phyloP scores from a whole-genome alignment of 805 yeast genomes.

The Candida sakaeoensis region DNA sequence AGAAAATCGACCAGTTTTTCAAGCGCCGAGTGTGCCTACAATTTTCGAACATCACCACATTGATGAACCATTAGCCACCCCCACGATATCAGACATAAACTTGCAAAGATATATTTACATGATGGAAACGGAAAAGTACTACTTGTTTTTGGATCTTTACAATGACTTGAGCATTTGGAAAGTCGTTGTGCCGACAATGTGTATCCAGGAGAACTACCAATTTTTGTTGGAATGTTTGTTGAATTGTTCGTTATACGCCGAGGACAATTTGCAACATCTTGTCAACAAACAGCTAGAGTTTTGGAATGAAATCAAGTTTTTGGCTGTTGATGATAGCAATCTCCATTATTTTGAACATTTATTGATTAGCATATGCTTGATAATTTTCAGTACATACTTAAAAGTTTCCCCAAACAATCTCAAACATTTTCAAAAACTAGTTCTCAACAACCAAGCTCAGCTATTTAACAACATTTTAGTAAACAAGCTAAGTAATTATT shows the following conservation, averaged over 20 bases:
- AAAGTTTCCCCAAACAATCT: conserved; percentile 10
- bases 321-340: conserved; percentile 9
- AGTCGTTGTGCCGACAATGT: conserved; percentile 26
- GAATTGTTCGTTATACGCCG: conserved; percentile 21
- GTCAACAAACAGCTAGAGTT: conserved; percentile 20
- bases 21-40: background rate
- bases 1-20: background rate
- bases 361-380: conserved; percentile 27
- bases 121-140: conserved; percentile 31
- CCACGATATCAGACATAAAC: conserved; percentile 9
- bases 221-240: conserved; percentile 27
- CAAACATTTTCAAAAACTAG: conserved; percentile 1
- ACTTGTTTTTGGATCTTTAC: conserved; percentile 38
- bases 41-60: too few species aligned
- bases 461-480: conserved; percentile 26
- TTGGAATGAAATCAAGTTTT: conserved; percentile 19
- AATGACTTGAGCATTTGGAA: conserved; percentile 39
- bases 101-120: conserved; percentile 13
- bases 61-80: too few species aligned
- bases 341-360: conserved; percentile 25
- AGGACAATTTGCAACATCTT: conserved; percentile 8
- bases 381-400: conserved; percentile 19
- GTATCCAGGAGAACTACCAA: conserved; percentile 10
- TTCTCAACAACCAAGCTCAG: conserved; percentile 27
- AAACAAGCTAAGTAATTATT: conserved; percentile 13